Base-by-base conservation (phyloP, 2,329 filamentous ascomycete genomes). In the Ramularia endophylla region DNA sequence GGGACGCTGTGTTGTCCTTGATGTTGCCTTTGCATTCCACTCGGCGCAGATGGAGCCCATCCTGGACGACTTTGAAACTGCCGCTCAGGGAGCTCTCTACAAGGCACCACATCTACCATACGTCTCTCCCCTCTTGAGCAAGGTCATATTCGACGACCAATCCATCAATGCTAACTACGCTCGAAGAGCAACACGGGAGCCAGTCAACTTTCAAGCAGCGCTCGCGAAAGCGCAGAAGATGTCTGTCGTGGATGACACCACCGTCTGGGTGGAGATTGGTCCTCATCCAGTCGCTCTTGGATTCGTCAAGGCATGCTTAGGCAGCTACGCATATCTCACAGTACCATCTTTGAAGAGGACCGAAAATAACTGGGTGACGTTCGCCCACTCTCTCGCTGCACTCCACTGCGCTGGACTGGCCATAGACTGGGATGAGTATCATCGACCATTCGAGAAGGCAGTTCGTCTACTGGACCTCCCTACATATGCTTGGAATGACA, bases 401-500 rank as follows among this genome's bases (percentile, higher is more conserved):
- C 62, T 85, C 0, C 72, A 85, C 56, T 58, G 58, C 1, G 66
- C 64, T 1, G 81, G 80, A 0, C 50, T 80, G 1, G 72, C 36
- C 78, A 80, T 85, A 16, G 65, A 77, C 50, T 86, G 80, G 78
- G 69, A 72, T 35, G 79, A 80, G 56, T 80, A 74, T 50, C 74
- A 80, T 54, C 60, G 67, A 3, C 65, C 71, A 63, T 67, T 67
- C 65, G 52, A 61, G 65, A 22, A 52, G 55, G 80, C 73, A 50
- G 63, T 73, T 19, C 16, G 47, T 43, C 27, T 48, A 27, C 25
- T 80, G 64, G 69, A 78, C 28, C 73, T 83, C 3, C 79, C 80
- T 2, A 46, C 55, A 1, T 66, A 66, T 39, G 32, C 35, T 6
- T 67, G 50, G 48, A 48, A 65, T 27, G 38, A 54, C 7, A 64